phyloP scores from a whole-genome alignment of 208 protist species.

The Trypanosoma rangeli region DNA sequence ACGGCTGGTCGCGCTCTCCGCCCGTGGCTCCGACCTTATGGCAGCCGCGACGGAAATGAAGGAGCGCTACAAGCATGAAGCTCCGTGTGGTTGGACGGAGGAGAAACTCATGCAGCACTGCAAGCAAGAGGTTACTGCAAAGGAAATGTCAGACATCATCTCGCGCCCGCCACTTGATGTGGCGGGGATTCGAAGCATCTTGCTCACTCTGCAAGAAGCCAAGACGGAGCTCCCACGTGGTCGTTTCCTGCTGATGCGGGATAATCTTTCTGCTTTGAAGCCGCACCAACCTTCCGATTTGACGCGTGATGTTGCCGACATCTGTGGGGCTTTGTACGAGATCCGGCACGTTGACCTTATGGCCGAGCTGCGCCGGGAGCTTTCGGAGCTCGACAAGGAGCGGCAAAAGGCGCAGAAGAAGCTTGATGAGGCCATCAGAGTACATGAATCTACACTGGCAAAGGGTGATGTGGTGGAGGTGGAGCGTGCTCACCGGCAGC shows the following conservation, averaged over 20 bases:
- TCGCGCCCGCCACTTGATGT: slow-evolving; percentile 49
- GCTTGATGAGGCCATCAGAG: slow-evolving; percentile 48
- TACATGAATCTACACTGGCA: slow-evolving; percentile 43
- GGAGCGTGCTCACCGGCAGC: slow-evolving; percentile 69
- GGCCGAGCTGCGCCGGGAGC: slow-evolving; percentile 56
- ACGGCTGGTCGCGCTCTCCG: slow-evolving; percentile 53
- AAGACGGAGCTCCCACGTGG: slow-evolving; percentile 49
- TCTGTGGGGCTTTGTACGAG: slow-evolving; percentile 67
- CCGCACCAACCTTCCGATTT: slow-evolving; percentile 44
- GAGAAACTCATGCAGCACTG: slow-evolving; percentile 60
- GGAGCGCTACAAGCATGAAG: slow-evolving; percentile 61
- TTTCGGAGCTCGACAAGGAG: slow-evolving; percentile 55
- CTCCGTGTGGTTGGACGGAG: slow-evolving; percentile 75
- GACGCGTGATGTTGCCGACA: slow-evolving; percentile 42
- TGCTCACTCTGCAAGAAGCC: slow-evolving; percentile 43
- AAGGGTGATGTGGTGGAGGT: slow-evolving; percentile 70
- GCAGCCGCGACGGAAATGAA: slow-evolving; percentile 36
- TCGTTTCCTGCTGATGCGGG: slow-evolving; percentile 57
- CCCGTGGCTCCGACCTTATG: slow-evolving; percentile 38
- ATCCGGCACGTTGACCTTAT: slow-evolving; percentile 67
- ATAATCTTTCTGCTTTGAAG: slow-evolving; percentile 55
- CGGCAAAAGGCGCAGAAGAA: slow-evolving; percentile 34
- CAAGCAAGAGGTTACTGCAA: slow-evolving; percentile 49
- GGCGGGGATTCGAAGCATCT: slow-evolving; percentile 34
- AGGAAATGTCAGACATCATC: slow-evolving; percentile 42